Base-by-base conservation (phyloP, 352 stramenopile genomes). In the Globisporangium megalacanthum region DNA sequence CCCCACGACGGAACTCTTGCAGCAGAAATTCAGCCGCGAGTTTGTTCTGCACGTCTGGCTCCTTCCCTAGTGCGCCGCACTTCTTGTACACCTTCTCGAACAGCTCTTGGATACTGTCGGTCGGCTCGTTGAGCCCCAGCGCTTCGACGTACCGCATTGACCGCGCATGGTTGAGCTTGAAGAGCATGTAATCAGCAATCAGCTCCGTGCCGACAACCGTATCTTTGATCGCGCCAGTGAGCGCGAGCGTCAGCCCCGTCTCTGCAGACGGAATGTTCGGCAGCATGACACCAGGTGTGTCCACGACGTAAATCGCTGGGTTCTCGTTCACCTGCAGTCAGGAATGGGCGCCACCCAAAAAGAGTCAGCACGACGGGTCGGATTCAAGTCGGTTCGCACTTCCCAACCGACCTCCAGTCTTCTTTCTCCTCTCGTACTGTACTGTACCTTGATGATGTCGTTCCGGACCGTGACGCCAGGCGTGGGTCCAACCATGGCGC, bases 181-280 rank as follows among this genome's bases (percentile, higher is more conserved):
- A 96, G 25, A 96, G 73, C 78, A 96, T 89, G 57, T 93, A 95
- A 62, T 96, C 87, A 13, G 87, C 87, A 48, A 96, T 91, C 56
- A 94, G 67, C 48, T 94, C 86, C 17, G 77, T 87, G 47, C 86
- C 87, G 13, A 96, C 79, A 31, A 94, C 70, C 15, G 90, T 77
- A 63, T 96, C 87, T 58, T 94, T 93, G 64, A 96, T 92, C 8
- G 86, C 86, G 33, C 86, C 85, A 1, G 85, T 94, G 22, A 96
- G 69, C 22, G 88, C 88, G 44, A 96, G 62, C 17, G 82, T 90
- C 69, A 95, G 78, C 11, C 88, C 88, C 25, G 82, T 90, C 47
- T 95, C 84, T 0, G 74, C 70, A 20, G 79, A 88, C 42, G 77
- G 61, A 39, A 96, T 85, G 58, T 93, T 92, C 8, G 88, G 88